Evolutionary conservation across 306 rosid species (phyloP).

Genomic region (Quercus suber): DNA sequence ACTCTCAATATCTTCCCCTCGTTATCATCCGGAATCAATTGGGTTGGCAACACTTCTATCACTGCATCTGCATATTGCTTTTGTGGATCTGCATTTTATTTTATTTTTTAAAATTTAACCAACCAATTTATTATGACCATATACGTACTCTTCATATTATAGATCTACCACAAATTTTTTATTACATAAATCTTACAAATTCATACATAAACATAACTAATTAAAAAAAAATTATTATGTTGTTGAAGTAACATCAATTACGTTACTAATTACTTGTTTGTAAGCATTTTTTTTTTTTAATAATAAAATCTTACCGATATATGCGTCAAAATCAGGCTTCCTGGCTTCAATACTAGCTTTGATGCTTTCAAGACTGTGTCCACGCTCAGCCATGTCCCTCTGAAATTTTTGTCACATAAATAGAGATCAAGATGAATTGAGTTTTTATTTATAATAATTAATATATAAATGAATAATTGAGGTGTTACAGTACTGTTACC

Average conservation of each 20-base stretch:
- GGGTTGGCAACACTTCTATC: conserved; percentile 92
- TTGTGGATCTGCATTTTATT: conserved; percentile 66
- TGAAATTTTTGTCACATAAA: conserved; percentile 26
- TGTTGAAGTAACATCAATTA: too few species aligned
- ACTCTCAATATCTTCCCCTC: conserved; percentile 94
- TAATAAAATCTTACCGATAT: conserved; percentile 34
- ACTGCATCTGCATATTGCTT: conserved; percentile 98
- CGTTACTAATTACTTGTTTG: too few species aligned
- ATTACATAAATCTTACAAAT: too few species aligned
- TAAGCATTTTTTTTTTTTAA: too few species aligned
- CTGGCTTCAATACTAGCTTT: conserved; percentile 98
- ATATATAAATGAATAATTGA: too few species aligned
- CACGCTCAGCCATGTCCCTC: conserved; percentile 99
- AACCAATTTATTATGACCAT: too few species aligned
- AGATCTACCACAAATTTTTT: too few species aligned
- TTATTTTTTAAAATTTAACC: too few species aligned
- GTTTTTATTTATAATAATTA: too few species aligned
- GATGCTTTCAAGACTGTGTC: conserved; percentile 99
- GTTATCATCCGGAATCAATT: conserved; percentile 82
- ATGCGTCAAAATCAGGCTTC: conserved; percentile 96
- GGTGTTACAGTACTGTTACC: conserved; percentile 36
- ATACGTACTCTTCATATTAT: too few species aligned
- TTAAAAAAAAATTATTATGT: too few species aligned
- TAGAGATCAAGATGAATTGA: conserved; percentile 12
- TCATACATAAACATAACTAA: too few species aligned